These are phyloP conservation scores for Collybia sp. DNA, from an alignment of 768 basidiomycete species.

Conservation along the genomic window DNA sequence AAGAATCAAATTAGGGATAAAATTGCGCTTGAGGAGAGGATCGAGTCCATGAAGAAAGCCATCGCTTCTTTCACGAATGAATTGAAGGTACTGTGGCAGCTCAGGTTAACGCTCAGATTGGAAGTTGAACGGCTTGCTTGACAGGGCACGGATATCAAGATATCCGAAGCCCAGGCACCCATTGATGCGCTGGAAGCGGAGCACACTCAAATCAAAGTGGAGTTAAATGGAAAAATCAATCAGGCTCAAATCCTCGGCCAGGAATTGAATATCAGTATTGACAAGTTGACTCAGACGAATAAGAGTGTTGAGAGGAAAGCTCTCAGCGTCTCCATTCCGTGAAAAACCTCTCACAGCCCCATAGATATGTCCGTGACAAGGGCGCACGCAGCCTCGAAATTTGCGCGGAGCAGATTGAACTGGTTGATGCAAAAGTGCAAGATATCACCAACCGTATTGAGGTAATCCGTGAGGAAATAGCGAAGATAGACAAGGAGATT, in stretches of 20 bases:
- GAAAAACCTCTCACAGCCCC: not conserved
- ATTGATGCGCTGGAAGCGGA: conserved; percentile 60
- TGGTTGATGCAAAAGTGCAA: conserved; percentile 30
- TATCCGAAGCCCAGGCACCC: conserved; percentile 57
- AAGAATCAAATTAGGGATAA: conserved; percentile 57
- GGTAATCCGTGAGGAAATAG: conserved; percentile 36
- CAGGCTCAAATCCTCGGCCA: conserved; percentile 54
- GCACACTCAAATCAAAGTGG: conserved; percentile 42
- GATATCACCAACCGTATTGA: conserved; percentile 34
- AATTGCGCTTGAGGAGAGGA: conserved; percentile 46
- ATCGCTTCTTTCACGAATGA: conserved; percentile 36
- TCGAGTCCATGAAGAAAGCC: conserved; percentile 56
- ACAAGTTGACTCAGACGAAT: conserved; percentile 57
- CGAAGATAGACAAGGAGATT: conserved; percentile 71
- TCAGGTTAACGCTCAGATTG: not conserved
- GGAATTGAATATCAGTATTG: conserved; percentile 60
- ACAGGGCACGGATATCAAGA: conserved; percentile 62
- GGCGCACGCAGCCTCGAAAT: conserved; percentile 57
- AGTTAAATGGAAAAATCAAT: conserved; percentile 40
- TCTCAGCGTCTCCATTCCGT: not conserved
- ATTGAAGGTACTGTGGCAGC: conserved; percentile 40
- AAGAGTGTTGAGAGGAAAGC: conserved; percentile 57
- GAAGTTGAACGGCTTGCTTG: conserved; percentile 1
- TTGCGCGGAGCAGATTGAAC: conserved; percentile 48
- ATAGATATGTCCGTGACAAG: conserved; percentile 72